Evolutionary conservation across 768 basidiomycete species (phyloP).

Genomic region (Leccinum variicolor): DNA sequence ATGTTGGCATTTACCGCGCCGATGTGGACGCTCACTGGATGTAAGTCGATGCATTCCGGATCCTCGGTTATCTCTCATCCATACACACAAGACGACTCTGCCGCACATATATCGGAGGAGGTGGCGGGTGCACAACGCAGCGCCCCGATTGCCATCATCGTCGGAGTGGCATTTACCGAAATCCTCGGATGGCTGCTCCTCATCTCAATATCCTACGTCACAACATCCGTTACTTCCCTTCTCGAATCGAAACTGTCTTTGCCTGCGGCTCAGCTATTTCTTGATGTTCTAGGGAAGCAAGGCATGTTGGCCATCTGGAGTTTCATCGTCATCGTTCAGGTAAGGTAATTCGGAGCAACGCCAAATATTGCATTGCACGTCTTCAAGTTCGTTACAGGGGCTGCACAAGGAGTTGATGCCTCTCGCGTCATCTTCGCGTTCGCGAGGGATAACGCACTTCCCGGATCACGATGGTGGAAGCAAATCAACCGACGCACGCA

Average conservation of each 20-base stretch:
- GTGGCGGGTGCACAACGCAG: conserved; percentile 58
- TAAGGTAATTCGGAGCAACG: conserved; percentile 10
- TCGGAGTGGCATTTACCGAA: conserved; percentile 60
- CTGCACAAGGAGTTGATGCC: conserved; percentile 74
- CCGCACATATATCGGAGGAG: conserved; percentile 74
- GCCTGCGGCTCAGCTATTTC: conserved; percentile 70
- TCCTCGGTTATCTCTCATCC: not conserved
- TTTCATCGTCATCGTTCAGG: conserved; percentile 62
- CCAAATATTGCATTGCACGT: not conserved
- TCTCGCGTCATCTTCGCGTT: conserved; percentile 76
- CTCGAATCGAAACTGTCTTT: conserved; percentile 51
- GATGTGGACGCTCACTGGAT: conserved; percentile 80
- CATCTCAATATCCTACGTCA: conserved; percentile 64
- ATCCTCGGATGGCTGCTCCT: conserved; percentile 60
- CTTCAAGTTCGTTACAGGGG: conserved; percentile 62
- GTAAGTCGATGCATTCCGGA: conserved; percentile 35
- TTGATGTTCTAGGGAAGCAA: conserved; percentile 60
- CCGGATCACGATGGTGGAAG: conserved; percentile 71
- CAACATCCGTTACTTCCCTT: conserved; percentile 49
- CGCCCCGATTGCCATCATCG: conserved; percentile 66
- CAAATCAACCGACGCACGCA: conserved; percentile 53
- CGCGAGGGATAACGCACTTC: conserved; percentile 71
- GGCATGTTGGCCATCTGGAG: conserved; percentile 75
- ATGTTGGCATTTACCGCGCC: conserved; percentile 68
- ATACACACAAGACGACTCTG: conserved; percentile 57